Percentiles rank a stretch among this genome's conserved stretches.
These are phyloP conservation scores for Hymenoscyphus fructigenus DNA, from an alignment of 2,329 filamentous ascomycete species.

Conservation along the genomic window DNA sequence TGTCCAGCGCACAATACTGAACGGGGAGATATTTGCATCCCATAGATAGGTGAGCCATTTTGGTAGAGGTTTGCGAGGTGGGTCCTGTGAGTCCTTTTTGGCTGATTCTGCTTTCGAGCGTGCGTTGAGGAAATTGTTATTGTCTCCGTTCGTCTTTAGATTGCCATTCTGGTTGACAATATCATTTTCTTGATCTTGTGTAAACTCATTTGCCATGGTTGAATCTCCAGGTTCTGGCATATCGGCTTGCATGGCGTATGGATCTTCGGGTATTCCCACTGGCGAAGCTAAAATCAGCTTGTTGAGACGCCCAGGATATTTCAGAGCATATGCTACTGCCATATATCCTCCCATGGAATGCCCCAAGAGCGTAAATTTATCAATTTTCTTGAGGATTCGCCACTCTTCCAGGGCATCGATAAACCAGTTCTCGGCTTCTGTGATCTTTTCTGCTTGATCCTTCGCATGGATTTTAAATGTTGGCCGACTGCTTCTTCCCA, in stretches of 20 bases:
- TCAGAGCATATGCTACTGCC: constrained; percentile 90
- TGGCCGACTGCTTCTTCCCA: constrained; percentile 85
- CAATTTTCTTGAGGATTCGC: constrained; percentile 83
- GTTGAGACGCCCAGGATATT: constrained; percentile 91
- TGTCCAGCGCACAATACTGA: constrained; percentile 82
- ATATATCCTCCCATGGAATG: constrained; percentile 95
- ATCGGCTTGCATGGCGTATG: constrained; percentile 77
- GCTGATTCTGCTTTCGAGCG: constrained; percentile 43
- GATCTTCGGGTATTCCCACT: constrained; percentile 92
- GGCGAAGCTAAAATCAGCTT: constrained; percentile 95
- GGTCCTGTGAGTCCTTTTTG: constrained; percentile 35
- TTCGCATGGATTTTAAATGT: constrained; percentile 83
- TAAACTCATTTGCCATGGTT: constrained; percentile 74
- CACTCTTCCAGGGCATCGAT: constrained; percentile 95
- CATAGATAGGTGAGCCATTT: constrained; percentile 91
- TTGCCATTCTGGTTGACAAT: constrained; percentile 43
- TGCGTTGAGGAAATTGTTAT: constrained; percentile 56
- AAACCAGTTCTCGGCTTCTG: constrained; percentile 93
- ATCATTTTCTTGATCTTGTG: constrained; percentile 63
- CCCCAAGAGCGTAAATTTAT: constrained; percentile 88
- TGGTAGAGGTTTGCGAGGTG: constrained; percentile 58
- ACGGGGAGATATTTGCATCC: constrained; percentile 96
- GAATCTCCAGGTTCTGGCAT: constrained; percentile 77
- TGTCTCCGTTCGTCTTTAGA: constrained; percentile 31
- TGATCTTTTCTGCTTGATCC: constrained; percentile 74